Evolutionary conservation across 1,284 basidiomycete genomes (phyloP).

Genomic region (Puccinia coronata): DNA sequence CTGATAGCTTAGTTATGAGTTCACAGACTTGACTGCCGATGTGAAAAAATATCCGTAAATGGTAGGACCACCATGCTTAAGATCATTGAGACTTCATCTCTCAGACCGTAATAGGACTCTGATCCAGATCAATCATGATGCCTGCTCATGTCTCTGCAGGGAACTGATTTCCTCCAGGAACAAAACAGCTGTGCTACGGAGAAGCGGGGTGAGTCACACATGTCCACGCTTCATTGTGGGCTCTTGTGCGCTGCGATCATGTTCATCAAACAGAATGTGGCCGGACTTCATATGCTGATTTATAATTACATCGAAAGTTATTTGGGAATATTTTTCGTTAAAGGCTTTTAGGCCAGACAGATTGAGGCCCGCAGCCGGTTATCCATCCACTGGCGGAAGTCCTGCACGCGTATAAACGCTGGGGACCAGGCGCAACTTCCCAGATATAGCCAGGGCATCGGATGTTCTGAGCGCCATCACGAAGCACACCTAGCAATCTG

Average conservation of each 20-base stretch:
- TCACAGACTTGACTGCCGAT: too few relatives aligned
- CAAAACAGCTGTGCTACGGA: neutral
- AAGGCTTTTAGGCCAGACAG: neutral
- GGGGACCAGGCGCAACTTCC: too few relatives aligned
- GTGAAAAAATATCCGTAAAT: too few relatives aligned
- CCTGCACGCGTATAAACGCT: neutral
- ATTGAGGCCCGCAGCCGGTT: slow-evolving; percentile 1
- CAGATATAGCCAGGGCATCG: neutral
- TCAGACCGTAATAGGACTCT: neutral
- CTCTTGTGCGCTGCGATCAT: neutral
- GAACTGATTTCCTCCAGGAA: neutral
- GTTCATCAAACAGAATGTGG: neutral
- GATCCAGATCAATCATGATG: neutral
- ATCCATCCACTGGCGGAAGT: neutral
- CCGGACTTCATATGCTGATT: neutral
- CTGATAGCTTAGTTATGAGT: too few relatives aligned
- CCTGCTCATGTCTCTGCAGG: neutral
- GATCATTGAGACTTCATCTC: too few relatives aligned
- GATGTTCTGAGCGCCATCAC: neutral
- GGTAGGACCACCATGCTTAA: too few relatives aligned
- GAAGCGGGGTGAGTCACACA: slow-evolving; percentile 1
- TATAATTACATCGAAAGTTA: neutral
- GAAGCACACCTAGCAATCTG: neutral
- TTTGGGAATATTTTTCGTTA: too few relatives aligned
- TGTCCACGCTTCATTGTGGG: neutral